These are phyloP conservation scores for Trametes cingulata DNA, from an alignment of 768 basidiomycete genomes.

Conservation along the genomic window DNA sequence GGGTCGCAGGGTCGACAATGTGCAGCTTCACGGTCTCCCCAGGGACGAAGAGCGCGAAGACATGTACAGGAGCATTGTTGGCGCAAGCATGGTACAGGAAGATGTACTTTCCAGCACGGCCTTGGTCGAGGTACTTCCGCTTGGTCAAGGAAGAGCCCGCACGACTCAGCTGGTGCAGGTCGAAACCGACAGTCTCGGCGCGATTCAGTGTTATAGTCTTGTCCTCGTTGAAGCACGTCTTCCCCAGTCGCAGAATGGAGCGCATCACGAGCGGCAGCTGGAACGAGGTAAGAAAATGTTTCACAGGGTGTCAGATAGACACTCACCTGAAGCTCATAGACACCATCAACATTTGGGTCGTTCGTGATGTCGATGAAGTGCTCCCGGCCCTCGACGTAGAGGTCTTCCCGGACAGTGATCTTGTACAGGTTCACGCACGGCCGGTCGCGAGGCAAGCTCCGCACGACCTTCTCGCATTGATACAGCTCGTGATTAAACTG, in stretches of 20 bases:
- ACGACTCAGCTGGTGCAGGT: slow-evolving; percentile 77
- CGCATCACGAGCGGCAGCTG: slow-evolving; percentile 85
- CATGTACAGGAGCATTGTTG: slow-evolving; percentile 71
- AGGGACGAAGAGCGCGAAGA: slow-evolving; percentile 87
- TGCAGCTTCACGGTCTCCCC: slow-evolving; percentile 71
- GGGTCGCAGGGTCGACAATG: slow-evolving; percentile 88
- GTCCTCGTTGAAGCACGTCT: slow-evolving; percentile 71
- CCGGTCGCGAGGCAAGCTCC: slow-evolving; percentile 78
- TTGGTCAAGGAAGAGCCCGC: slow-evolving; percentile 57
- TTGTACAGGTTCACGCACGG: slow-evolving; percentile 81
- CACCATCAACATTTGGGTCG: slow-evolving; percentile 92
- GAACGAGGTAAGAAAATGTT: not conserved
- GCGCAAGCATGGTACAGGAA: slow-evolving; percentile 88
- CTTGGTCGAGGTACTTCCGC: slow-evolving; percentile 73
- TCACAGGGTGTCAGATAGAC: not conserved
- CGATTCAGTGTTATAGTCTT: slow-evolving; percentile 72
- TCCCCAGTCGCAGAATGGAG: slow-evolving; percentile 81
- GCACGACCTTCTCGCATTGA: slow-evolving; percentile 66
- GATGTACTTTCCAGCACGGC: slow-evolving; percentile 69
- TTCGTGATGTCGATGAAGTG: slow-evolving; percentile 93
- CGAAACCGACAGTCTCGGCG: slow-evolving; percentile 81
- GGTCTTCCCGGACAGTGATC: slow-evolving; percentile 77
- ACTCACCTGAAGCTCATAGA: slow-evolving; percentile 88
- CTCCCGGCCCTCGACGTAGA: slow-evolving; percentile 81
- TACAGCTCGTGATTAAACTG: slow-evolving; percentile 74